Percentiles rank a stretch among this genome's conserved stretches.
phyloP scores from a whole-genome alignment of 2,329 filamentous ascomycete species.

The Shiraia sp. region DNA sequence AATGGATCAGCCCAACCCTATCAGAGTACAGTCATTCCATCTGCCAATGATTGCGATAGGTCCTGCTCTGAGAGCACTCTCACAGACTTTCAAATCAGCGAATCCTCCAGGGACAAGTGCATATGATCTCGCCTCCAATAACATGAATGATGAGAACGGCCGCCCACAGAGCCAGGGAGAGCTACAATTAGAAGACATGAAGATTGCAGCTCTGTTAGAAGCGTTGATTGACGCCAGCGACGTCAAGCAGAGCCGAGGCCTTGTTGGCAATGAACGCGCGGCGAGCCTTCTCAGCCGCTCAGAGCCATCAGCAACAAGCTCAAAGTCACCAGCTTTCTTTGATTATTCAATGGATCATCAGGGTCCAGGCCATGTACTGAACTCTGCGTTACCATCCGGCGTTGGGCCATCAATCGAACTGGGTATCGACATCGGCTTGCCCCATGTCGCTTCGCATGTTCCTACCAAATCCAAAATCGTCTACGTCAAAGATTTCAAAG shows the following conservation, averaged over 20 bases:
- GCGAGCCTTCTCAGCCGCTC: not conserved
- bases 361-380: conserved; percentile 27
- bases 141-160: conserved; percentile 17
- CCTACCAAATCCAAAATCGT: conserved; percentile 64
- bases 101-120: conserved; percentile 8
- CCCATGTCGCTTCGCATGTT: conserved; percentile 16
- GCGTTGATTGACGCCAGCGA: conserved; percentile 38
- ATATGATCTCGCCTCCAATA: conserved; percentile 13
- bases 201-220: conserved; percentile 39
- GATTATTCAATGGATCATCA: conserved; percentile 30
- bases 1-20: conserved; percentile 14
- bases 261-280: conserved; percentile 6
- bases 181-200: conserved; percentile 42
- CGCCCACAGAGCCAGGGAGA: conserved; percentile 31
- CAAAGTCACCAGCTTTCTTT: conserved; percentile 31
- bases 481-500: conserved; percentile 79
- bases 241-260: conserved; percentile 28
- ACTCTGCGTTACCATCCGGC: conserved; percentile 22
- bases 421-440: conserved; percentile 23
- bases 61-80: conserved; percentile 22
- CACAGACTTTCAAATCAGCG: conserved; percentile 16
- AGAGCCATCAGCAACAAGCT: conserved; percentile 4
- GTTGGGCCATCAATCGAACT: conserved; percentile 18
- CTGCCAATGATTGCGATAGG: conserved; percentile 24
- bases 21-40: conserved; percentile 10